Percentiles rank a stretch among this genome's conserved stretches.
phyloP scores from a whole-genome alignment of 768 basidiomycete genomes.

The Termitomyces titanicus region DNA sequence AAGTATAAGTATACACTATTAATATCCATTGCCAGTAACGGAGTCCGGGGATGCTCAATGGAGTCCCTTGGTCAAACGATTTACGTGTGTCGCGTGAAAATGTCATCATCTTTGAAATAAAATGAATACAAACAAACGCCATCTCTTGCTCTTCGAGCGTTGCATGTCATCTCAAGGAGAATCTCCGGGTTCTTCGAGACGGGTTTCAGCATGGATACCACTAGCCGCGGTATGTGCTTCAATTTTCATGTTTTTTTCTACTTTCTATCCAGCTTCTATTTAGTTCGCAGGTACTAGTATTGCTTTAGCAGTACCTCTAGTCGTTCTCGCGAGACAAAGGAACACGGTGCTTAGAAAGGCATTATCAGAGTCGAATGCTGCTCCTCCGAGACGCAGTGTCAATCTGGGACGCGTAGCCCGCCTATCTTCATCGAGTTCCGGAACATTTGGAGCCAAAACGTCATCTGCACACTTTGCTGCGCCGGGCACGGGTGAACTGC shows the following conservation, averaged over 20 bases:
- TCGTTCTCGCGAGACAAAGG: slow-evolving; percentile 32
- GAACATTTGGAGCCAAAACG: slow-evolving; percentile 16
- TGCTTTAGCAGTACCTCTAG: slow-evolving; percentile 29
- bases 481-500: slow-evolving; percentile 27
- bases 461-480: slow-evolving; percentile 21
- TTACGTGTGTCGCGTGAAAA: not conserved
- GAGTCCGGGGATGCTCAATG: no score
- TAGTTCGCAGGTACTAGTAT: slow-evolving; percentile 21
- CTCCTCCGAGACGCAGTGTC: slow-evolving; percentile 28
- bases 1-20: no score
- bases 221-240: slow-evolving; percentile 12
- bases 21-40: no score
- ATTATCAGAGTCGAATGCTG: slow-evolving; percentile 19
- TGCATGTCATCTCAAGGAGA: slow-evolving; percentile 7
- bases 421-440: slow-evolving; percentile 7
- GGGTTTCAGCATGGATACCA: slow-evolving; percentile 17
- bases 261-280: not conserved
- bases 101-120: slow-evolving; percentile 1
- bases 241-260: not conserved
- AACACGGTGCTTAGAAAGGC: slow-evolving; percentile 19
- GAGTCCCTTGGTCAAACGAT: no score
- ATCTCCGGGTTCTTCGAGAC: not conserved
- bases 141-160: not conserved
- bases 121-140: not conserved
- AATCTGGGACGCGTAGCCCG: slow-evolving; percentile 8